Conservation (phyloP, 331 rosid genomes). For the Phaseolus coccineus region DNA sequence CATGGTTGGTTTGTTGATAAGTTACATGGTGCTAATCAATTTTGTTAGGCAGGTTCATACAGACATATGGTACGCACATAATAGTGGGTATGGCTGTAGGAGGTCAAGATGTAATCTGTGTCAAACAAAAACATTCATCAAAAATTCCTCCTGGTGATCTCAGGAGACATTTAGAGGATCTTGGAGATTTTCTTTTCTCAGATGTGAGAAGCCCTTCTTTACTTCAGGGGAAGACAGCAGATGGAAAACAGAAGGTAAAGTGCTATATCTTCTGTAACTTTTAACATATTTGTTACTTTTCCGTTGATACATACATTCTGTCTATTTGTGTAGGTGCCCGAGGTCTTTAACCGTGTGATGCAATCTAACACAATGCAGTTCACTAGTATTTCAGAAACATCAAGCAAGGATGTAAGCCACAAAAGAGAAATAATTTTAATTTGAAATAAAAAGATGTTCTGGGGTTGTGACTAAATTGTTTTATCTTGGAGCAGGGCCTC, state of each 20-base stretch:
- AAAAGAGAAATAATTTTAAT: conserved; percentile 35
- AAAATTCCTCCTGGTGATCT: conserved; percentile 81
- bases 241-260: conserved; percentile 69
- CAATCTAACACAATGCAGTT: conserved; percentile 85
- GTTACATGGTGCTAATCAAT: conserved; percentile 59
- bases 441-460: conserved; percentile 28
- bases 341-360: conserved; percentile 83
- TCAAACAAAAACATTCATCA: conserved; percentile 84
- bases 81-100: conserved; percentile 94
- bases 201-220: conserved; percentile 84
- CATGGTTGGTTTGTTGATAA: conserved; percentile 38
- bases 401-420: conserved; percentile 94
- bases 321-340: conserved; percentile 74
- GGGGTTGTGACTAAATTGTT: conserved; percentile 37
- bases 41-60: conserved; percentile 89
- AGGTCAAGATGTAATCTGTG: conserved; percentile 91
- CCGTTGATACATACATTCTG: conserved; percentile 29
- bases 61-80: conserved; percentile 86
- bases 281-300: conserved; percentile 15
- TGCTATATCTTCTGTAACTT: conserved; percentile 26
- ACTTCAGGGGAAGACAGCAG: conserved; percentile 67
- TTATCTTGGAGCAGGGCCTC: conserved; percentile 75
- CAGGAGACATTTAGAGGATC: conserved; percentile 87
- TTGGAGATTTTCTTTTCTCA: conserved; percentile 89
- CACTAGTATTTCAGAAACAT: conserved; percentile 81